phyloP scores from a whole-genome alignment of 768 basidiomycete species.

The Hericium erinaceus region DNA sequence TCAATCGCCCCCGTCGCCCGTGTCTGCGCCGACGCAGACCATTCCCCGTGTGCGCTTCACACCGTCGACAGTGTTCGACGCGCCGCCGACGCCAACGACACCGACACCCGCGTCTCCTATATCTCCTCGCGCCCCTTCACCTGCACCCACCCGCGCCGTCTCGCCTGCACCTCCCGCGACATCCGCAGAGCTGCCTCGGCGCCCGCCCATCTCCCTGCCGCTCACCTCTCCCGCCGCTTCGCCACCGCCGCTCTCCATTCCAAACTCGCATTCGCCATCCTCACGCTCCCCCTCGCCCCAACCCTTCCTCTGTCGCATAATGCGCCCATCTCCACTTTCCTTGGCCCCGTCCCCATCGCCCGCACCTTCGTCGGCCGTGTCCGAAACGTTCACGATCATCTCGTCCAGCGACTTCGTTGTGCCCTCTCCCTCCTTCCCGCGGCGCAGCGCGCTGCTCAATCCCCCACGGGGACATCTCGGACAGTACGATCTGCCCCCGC shows the following conservation, averaged over 20 bases:
- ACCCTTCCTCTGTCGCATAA: not conserved
- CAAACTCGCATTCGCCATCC: too few species aligned
- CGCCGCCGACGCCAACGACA: not conserved
- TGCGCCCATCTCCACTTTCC: not conserved
- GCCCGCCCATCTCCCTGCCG: constrained; percentile 2
- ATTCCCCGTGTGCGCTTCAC: constrained; percentile 8
- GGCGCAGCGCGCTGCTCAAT: not conserved
- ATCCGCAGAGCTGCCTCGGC: not conserved
- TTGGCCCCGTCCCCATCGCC: not conserved
- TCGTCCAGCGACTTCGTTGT: constrained; percentile 12
- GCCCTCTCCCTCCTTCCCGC: not conserved
- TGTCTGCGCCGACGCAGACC: not conserved
- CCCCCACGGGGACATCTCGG: constrained; percentile 7
- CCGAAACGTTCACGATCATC: constrained; percentile 5
- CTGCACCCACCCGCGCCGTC: not conserved
- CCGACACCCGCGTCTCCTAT: not conserved
- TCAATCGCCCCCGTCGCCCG: not conserved
- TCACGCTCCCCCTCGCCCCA: not conserved
- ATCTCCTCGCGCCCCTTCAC: not conserved
- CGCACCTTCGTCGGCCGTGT: constrained; percentile 2
- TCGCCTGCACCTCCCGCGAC: not conserved
- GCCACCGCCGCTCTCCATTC: not conserved
- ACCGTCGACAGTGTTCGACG: constrained; percentile 5
- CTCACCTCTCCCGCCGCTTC: not conserved
- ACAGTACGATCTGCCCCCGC: constrained; percentile 12